Base-by-base conservation (phyloP, 2,329 filamentous ascomycete genomes). In the Scytalidium sp. region DNA sequence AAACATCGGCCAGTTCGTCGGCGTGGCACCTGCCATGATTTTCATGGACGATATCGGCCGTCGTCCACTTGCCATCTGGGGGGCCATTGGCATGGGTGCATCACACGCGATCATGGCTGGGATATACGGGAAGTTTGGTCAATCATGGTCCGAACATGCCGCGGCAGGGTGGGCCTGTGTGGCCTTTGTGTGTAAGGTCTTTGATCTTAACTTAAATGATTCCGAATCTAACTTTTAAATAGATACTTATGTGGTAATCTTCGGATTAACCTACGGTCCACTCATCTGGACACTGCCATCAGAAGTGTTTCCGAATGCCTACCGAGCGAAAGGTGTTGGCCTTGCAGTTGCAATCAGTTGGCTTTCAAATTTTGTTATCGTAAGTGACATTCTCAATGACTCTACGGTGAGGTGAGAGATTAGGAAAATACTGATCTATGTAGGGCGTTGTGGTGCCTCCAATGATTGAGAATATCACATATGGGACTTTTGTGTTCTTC, bases 371-470 rank as follows among this genome's bases (percentile, higher is more conserved):
- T 62, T 60, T 29, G 39, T 52, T 1, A 49, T 61, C 3, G 60
- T n/a, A n/a, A n/a, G n/a, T n/a, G n/a, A n/a, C n/a, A n/a, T n/a
- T n/a, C n/a, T n/a, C n/a, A n/a, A n/a, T n/a, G n/a, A n/a, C n/a
- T n/a, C n/a, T n/a, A n/a, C n/a, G n/a, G n/a, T n/a, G n/a, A n/a
- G n/a, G n/a, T n/a, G n/a, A n/a, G n/a, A n/a, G n/a, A n/a, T n/a
- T n/a, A n/a, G n/a, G n/a, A n/a, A n/a, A 66, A 72, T 46, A 82
- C n/a, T n/a, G n/a, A n/a, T n/a, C n/a, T n/a, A n/a, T n/a, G n/a
- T n/a, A n/a, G n/a, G n/a, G 85, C 29, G 75, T 87, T 58, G 77
- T 87, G 22, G 86, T 83, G 0, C 85, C 84, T 0, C 75, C 83
- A 1, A 75, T 87, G 29, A 78, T 88, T 19, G 68, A 79, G 51